Evolutionary conservation across 768 basidiomycete genomes (phyloP).

Genomic region (Phallus indusiatus): DNA sequence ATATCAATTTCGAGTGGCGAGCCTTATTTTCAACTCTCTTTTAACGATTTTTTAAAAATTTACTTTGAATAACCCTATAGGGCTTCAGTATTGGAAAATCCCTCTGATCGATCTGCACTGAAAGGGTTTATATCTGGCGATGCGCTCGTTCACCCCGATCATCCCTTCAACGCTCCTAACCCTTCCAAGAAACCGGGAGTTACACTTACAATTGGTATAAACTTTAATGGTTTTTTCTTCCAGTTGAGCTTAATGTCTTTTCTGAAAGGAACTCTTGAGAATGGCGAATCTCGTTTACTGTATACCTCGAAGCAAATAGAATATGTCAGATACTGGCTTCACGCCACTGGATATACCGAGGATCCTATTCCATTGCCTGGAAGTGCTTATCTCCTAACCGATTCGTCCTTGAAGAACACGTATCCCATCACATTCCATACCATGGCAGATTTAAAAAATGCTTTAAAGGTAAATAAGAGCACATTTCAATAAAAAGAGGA

Average conservation of each 20-base stretch:
- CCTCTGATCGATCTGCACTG: constrained; percentile 48
- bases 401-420: constrained; percentile 45
- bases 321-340: constrained; percentile 77
- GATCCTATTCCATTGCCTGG: constrained; percentile 63
- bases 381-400: constrained; percentile 63
- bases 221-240: neutral
- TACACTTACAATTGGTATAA: constrained; percentile 58
- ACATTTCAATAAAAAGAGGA: neutral
- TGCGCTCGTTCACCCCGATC: constrained; percentile 56
- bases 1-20: constrained; percentile 78
- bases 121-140: constrained; percentile 68
- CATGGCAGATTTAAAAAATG: constrained; percentile 43
- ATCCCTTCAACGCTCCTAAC: constrained; percentile 48
- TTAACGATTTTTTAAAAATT: neutral
- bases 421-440: constrained; percentile 49
- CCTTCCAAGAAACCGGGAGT: constrained; percentile 50
- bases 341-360: constrained; percentile 60
- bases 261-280: constrained; percentile 48
- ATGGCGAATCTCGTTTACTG: constrained; percentile 68
- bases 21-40: constrained; percentile 4
- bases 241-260: neutral
- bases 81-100: constrained; percentile 46
- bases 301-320: constrained; percentile 81
- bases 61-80: too few relatives aligned
- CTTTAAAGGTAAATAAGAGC: constrained; percentile 44